These are phyloP conservation scores for Xanthoceras sorbifolium DNA, from an alignment of 345 rosid genomes.

Conservation along the genomic window DNA sequence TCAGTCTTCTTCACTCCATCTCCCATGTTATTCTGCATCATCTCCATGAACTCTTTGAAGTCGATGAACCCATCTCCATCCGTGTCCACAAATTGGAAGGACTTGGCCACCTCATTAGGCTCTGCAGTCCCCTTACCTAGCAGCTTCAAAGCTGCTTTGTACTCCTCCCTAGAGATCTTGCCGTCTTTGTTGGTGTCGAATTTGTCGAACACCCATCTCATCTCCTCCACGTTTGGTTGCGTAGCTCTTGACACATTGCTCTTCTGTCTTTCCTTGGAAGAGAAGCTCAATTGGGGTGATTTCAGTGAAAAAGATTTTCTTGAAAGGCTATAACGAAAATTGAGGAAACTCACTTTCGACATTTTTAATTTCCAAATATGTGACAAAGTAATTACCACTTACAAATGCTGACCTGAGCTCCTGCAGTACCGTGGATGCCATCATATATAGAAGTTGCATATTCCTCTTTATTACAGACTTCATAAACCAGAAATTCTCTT, in stretches of 20 bases:
- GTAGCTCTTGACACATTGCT: slow-evolving; percentile 16
- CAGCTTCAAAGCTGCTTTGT: slow-evolving; percentile 36
- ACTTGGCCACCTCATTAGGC: slow-evolving; percentile 31
- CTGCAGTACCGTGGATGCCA: neutral
- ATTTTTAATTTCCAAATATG: neutral
- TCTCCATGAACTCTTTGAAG: slow-evolving; percentile 52
- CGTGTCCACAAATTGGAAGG: slow-evolving; percentile 44
- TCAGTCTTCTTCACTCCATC: slow-evolving; percentile 33
- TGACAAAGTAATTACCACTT: too few relatives aligned
- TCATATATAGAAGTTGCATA: neutral
- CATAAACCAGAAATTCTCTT: neutral
- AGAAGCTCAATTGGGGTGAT: slow-evolving; percentile 21
- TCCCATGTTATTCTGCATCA: slow-evolving; percentile 34
- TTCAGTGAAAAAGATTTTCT: slow-evolving; percentile 19
- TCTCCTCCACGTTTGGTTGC: slow-evolving; percentile 42
- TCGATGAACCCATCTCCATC: slow-evolving; percentile 61
- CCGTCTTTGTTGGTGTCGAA: slow-evolving; percentile 58
- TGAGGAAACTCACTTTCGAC: slow-evolving; percentile 32
- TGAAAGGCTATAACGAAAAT: slow-evolving; percentile 25
- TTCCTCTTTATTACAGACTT: neutral
- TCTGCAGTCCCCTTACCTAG: slow-evolving; percentile 41
- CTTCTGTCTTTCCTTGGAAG: slow-evolving; percentile 14
- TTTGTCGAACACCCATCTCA: slow-evolving; percentile 53
- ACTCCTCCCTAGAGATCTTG: slow-evolving; percentile 54
- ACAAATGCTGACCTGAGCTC: neutral